These are phyloP conservation scores for Cnidoscolus chayamansa DNA, from an alignment of 441 rosid species.

Conservation along the genomic window DNA sequence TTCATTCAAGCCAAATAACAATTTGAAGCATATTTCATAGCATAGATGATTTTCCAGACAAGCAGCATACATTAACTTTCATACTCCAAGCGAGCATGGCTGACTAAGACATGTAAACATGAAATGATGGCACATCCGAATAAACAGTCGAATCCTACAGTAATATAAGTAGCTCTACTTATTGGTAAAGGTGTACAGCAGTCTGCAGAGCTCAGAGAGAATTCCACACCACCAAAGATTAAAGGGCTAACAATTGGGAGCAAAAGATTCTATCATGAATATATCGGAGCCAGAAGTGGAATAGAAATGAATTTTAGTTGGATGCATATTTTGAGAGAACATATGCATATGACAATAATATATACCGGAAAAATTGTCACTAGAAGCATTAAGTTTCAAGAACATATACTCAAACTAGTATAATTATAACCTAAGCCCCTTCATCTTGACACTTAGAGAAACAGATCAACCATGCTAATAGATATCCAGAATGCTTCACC, in stretches of 20 bases:
- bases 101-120: no score
- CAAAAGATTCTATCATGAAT: background rate
- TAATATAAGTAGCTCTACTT: background rate
- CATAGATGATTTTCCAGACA: background rate
- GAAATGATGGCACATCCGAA: background rate
- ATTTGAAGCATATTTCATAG: background rate
- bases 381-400: background rate
- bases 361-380: background rate
- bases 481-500: slow-evolving; percentile 11
- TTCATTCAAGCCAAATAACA: background rate
- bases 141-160: background rate
- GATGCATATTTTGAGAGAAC: background rate
- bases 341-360: background rate
- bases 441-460: background rate
- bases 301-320: background rate
- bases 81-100: background rate
- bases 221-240: background rate
- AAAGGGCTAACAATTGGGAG: background rate
- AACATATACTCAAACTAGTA: background rate
- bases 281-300: background rate
- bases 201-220: background rate
- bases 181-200: background rate
- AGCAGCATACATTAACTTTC: background rate
- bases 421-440: background rate
- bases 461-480: background rate